Base-by-base conservation (phyloP, 2,329 filamentous ascomycete species). In the Zymoseptoria brevis region DNA sequence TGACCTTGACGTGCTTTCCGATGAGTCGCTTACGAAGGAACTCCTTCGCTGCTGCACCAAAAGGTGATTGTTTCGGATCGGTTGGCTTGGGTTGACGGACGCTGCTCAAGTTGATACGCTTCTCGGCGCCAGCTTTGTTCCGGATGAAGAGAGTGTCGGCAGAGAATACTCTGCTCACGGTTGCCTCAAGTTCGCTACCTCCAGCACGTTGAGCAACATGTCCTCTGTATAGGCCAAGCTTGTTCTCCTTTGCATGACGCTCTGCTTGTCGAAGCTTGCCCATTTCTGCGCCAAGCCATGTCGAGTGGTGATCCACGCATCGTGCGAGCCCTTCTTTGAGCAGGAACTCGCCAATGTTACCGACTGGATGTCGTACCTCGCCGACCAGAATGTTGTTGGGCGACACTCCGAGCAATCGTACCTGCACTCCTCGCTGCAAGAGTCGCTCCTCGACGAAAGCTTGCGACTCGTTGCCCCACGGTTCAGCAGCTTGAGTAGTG, bases 241-340 rank as follows among this genome's bases (percentile, higher is more conserved):
- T 87, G 65, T 83, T 83, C 65, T 85, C 83, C 75, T 91, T 91
- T 4, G 94, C 94, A 60, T 83, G 79, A 74, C 89, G 93, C 78
- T 99, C 94, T 1, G 94, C 92, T 64, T 89, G 84, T 63, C 94
- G 86, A 59, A 97, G 84, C 59, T 83, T 75, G 50, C 87, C 86
- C 94, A 99, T 99, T 68, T 93, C 89, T 54, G 84, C 79, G 51
- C 94, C 94, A 9, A 99, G 83, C 77, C 96, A 81, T 48, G 91
- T 95, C 0, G 93, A 96, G 78, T 99, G 94, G 76, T 94, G 92
- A 75, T 99, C 94, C 64, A 92, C 91, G 79, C 93, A 97, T 69
- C 90, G 84, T 49, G 93, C 94, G 58, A 97, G 81, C 68, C 94
- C 94, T 56, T 91, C 89, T 68, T 93, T 86, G 51, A 99, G 84